Conservation (phyloP, 192 early-diverging fungal genomes). For the Podila clonocystis region DNA sequence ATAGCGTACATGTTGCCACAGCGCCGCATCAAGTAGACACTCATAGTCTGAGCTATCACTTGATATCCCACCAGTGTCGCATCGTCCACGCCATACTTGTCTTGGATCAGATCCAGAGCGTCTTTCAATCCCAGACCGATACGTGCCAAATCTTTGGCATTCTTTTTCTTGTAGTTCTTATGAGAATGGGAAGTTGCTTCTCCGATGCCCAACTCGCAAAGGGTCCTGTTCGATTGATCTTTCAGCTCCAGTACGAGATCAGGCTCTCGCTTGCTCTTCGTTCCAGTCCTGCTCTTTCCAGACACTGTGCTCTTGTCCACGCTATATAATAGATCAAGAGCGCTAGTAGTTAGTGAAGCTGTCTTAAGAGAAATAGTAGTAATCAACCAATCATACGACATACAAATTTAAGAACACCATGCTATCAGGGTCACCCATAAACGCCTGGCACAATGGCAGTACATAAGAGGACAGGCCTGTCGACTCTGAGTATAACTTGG, state of each 20-base stretch:
- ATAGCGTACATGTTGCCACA: constrained; percentile 2
- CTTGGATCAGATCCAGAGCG: constrained; percentile 27
- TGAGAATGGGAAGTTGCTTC: constrained; percentile 6
- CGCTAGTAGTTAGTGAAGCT: not conserved
- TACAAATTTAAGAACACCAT: constrained; percentile 18
- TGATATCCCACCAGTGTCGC: constrained; percentile 20
- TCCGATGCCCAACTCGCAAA: constrained; percentile 14
- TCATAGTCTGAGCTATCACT: constrained; percentile 17
- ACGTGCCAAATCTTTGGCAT: constrained; percentile 23
- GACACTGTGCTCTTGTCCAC: constrained; percentile 13
- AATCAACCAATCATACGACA: not conserved
- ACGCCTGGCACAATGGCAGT: constrained; percentile 11
- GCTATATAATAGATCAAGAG: constrained; percentile 16
- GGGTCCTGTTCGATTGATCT: constrained; percentile 15
- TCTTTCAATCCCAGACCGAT: constrained; percentile 21
- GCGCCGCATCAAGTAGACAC: constrained; percentile 14
- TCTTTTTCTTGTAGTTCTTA: constrained; percentile 15
- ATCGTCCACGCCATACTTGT: constrained; percentile 13
- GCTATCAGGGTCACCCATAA: constrained; percentile 9
- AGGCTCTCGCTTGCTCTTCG: constrained; percentile 10
- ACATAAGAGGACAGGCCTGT: constrained; percentile 10
- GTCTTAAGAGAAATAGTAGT: not conserved
- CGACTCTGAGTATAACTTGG: constrained; percentile 12
- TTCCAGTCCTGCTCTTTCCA: constrained; percentile 9
- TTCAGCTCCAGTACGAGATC: constrained; percentile 23